These are phyloP conservation scores for Voacanga thouarsii DNA, from an alignment of 257 asterid genomes.

Conservation along the genomic window DNA sequence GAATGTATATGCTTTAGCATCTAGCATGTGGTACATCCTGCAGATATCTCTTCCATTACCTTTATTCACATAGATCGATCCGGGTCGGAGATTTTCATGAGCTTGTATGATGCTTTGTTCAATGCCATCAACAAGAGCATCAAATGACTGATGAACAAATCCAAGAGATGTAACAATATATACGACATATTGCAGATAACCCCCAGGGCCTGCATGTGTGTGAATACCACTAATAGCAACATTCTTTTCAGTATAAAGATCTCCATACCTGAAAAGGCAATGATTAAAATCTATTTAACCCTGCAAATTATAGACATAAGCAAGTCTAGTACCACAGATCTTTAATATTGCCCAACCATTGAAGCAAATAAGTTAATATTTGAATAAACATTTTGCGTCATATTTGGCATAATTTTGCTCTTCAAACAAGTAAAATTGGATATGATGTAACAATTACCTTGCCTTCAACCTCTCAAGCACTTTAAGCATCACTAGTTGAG, in stretches of 20 bases:
- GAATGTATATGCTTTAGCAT: conserved; percentile 1
- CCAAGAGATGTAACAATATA: conserved; percentile 96
- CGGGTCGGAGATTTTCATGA: conserved; percentile 85
- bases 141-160: conserved; percentile 93
- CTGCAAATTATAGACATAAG: conserved; percentile 1
- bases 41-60: conserved; percentile 37
- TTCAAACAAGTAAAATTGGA: neutral
- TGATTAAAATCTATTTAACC: conserved; percentile 3
- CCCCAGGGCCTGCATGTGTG: conserved; percentile 99
- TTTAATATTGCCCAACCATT: neutral
- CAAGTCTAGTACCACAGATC: neutral
- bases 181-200: conserved; percentile 89
- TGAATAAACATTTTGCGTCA: neutral
- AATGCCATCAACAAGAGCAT: conserved; percentile 94
- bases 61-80: conserved; percentile 79
- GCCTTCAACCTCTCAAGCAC: conserved; percentile 87
- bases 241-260: conserved; percentile 80
- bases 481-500: conserved; percentile 83
- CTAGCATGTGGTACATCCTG: conserved; percentile 2
- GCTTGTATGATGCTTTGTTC: conserved; percentile 90
- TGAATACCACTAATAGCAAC: conserved; percentile 97
- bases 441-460: conserved; percentile 46
- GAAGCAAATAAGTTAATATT: neutral
- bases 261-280: conserved; percentile 65
- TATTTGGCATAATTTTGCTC: neutral